Percentiles rank a stretch among this genome's conserved stretches.
Evolutionary conservation across 257 asterid genomes (phyloP).

Genomic region (Scutellaria baicalensis): DNA sequence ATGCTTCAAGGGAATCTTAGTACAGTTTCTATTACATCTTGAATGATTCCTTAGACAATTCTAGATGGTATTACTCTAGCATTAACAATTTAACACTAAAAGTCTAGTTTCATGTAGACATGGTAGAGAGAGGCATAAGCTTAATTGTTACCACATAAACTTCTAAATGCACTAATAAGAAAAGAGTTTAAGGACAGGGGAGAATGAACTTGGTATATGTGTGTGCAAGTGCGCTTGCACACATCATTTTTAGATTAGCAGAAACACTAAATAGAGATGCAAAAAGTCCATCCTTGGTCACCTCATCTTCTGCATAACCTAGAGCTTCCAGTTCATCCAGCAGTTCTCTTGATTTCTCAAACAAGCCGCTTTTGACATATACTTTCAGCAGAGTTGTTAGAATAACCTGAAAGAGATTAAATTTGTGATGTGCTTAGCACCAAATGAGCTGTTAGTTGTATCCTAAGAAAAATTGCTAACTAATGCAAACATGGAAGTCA

Average conservation of each 20-base stretch:
- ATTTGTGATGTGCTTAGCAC: neutral
- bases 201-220: neutral
- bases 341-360: conserved; percentile 80
- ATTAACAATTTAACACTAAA: neutral
- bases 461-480: too few relatives aligned
- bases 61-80: neutral
- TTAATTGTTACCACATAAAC: neutral
- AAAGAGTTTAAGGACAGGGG: neutral
- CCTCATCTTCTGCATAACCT: conserved; percentile 94
- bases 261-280: neutral
- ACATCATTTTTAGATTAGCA: neutral
- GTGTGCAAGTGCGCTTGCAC: neutral
- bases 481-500: neutral
- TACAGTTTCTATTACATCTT: neutral
- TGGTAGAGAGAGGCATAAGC: neutral
- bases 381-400: conserved; percentile 84
- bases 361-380: conserved; percentile 70
- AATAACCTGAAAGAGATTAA: conserved; percentile 52
- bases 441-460: too few relatives aligned
- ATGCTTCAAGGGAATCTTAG: neutral
- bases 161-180: neutral
- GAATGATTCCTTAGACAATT: neutral
- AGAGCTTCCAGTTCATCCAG: conserved; percentile 62
- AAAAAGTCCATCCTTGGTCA: conserved; percentile 19
- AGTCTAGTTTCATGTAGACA: neutral